phyloP scores from a whole-genome alignment of 192 early-diverging fungal species.

The Mortierella alpina region DNA sequence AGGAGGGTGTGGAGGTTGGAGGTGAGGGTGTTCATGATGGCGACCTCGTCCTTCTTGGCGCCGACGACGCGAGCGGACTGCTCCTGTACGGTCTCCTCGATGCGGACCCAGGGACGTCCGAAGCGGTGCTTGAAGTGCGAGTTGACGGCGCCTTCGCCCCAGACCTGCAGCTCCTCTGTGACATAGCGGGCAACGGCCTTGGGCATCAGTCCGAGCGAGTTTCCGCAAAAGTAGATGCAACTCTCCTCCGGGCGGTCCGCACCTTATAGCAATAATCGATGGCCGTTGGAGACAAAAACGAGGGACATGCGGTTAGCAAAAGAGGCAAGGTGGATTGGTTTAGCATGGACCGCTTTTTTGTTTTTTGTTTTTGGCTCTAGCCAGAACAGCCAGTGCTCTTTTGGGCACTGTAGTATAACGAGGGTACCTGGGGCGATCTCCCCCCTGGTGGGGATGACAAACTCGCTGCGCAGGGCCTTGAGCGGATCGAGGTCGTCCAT shows the following conservation, averaged over 20 bases:
- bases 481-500: conserved; percentile 75
- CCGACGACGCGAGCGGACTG: conserved; percentile 85
- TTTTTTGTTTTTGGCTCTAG: not conserved
- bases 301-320: not conserved
- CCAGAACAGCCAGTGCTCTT: not conserved
- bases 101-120: conserved; percentile 86
- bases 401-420: not conserved
- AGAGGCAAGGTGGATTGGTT: not conserved
- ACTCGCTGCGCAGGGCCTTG: conserved; percentile 70
- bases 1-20: conserved; percentile 92
- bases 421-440: conserved; percentile 55
- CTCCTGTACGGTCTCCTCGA: conserved; percentile 81
- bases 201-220: conserved; percentile 93
- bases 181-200: conserved; percentile 70
- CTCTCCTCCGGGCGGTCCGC: conserved; percentile 43
- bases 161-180: conserved; percentile 91
- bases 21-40: conserved; percentile 94
- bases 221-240: conserved; percentile 91
- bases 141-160: conserved; percentile 86
- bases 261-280: conserved; percentile 3
- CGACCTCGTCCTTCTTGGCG: conserved; percentile 80
- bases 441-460: conserved; percentile 71
- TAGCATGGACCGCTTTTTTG: conserved; percentile 5
- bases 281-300: not conserved
- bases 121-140: conserved; percentile 90